Percentiles rank a stretch among this genome's conserved stretches.
Evolutionary conservation across 129 eudicot genomes (phyloP).

Genomic region (Deinandra increscens): DNA sequence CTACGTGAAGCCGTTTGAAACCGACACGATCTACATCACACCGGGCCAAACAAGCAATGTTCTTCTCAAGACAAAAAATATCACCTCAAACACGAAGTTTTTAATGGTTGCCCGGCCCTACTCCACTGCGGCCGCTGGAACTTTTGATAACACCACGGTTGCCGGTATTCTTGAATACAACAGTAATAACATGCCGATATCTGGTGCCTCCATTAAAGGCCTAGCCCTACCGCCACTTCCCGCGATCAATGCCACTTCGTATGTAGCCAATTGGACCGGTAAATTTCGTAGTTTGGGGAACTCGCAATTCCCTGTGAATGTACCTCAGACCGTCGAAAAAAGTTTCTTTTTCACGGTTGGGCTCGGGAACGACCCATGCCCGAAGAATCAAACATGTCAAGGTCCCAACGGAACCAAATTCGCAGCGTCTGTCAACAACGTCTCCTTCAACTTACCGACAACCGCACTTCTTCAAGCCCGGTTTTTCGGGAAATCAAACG

Average conservation of each 20-base stretch:
- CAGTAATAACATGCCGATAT: not conserved
- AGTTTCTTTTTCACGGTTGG: constrained; percentile 41
- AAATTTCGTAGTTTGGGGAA: constrained; percentile 32
- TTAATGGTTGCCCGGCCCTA: constrained; percentile 47
- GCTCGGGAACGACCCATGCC: constrained; percentile 42
- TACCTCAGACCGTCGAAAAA: constrained; percentile 35
- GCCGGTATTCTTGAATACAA: constrained; percentile 41
- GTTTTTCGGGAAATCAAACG: constrained; percentile 36
- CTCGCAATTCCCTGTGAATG: constrained; percentile 32
- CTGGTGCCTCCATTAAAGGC: constrained; percentile 19
- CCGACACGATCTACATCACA: constrained; percentile 33
- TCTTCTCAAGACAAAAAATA: constrained; percentile 38
- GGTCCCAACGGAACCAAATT: constrained; percentile 61
- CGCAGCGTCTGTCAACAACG: constrained; percentile 47
- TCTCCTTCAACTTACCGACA: constrained; percentile 41
- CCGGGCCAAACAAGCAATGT: constrained; percentile 52
- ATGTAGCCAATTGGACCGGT: constrained; percentile 36
- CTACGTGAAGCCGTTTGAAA: constrained; percentile 42
- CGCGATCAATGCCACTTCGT: constrained; percentile 35
- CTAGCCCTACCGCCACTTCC: constrained; percentile 33
- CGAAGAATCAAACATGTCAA: constrained; percentile 52
- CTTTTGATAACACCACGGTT: constrained; percentile 44
- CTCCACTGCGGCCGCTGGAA: constrained; percentile 32
- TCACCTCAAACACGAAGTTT: constrained; percentile 27
- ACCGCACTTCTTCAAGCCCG: constrained; percentile 64